phyloP scores from a whole-genome alignment of 129 eudicot genomes.

The Tagetes patula region DNA sequence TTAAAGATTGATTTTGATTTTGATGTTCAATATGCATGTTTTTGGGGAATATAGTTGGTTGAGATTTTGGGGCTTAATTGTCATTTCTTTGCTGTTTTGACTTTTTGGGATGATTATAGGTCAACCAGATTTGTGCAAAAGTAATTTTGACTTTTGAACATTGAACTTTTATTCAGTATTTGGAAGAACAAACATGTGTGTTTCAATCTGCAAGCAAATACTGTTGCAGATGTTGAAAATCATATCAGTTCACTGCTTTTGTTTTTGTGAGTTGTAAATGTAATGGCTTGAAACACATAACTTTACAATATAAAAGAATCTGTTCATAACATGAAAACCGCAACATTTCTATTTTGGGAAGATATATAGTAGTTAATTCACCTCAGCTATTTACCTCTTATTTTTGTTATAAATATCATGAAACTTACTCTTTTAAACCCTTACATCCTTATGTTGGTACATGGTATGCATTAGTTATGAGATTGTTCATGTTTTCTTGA shows the following conservation, averaged over 20 bases:
- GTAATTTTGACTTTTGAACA: not conserved
- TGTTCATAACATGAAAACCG: not conserved
- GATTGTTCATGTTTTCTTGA: constrained; percentile 15
- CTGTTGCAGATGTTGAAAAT: not conserved
- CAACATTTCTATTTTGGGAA: constrained; percentile 5
- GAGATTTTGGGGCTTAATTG: constrained; percentile 19
- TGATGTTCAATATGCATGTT: constrained; percentile 11
- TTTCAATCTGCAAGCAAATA: not conserved
- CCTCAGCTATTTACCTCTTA: constrained; percentile 3
- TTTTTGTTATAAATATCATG: too few relatives aligned
- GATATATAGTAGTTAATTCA: not conserved
- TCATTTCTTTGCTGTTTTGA: constrained; percentile 25
- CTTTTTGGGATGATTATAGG: constrained; percentile 13
- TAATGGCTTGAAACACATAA: constrained; percentile 13
- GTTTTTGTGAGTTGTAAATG: constrained; percentile 11
- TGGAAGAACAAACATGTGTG: not conserved
- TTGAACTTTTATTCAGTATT: constrained; percentile 7
- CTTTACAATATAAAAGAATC: not conserved
- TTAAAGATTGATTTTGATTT: constrained; percentile 8
- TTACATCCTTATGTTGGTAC: not conserved
- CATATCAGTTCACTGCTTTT: not conserved
- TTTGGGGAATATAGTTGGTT: constrained; percentile 17
- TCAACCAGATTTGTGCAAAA: constrained; percentile 15
- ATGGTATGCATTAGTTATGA: not conserved
- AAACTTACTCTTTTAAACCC: too few relatives aligned